Evolutionary conservation across 2,329 filamentous ascomycete species (phyloP).

Genomic region (Diaporthe citrichinensis): DNA sequence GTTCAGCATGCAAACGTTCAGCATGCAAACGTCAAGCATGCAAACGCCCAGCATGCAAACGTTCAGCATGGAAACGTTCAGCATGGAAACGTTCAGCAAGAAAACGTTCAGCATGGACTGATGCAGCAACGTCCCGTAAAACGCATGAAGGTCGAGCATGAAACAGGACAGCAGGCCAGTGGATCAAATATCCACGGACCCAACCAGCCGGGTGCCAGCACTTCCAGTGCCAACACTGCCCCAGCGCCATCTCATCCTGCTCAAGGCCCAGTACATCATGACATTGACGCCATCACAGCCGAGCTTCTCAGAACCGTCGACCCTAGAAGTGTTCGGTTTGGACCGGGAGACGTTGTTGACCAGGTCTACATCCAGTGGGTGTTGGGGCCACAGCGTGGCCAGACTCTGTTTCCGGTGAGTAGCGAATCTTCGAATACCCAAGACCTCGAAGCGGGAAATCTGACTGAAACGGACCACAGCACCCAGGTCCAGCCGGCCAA

Average conservation of each 20-base stretch:
- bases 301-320: not conserved
- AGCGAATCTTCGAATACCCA: not conserved
- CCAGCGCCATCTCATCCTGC: no score
- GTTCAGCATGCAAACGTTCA: not conserved
- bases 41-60: not conserved
- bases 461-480: not conserved
- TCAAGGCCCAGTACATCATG: not conserved
- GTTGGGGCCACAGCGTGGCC: no score
- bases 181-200: not conserved
- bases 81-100: not conserved
- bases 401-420: not conserved
- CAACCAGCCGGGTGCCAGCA: not conserved
- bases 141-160: not conserved
- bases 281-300: not conserved
- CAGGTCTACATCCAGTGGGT: not conserved
- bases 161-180: no score
- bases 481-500: accelerated
- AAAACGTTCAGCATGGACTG: no score
- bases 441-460: not conserved
- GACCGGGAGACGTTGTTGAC: not conserved
- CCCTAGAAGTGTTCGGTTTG: not conserved
- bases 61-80: not conserved
- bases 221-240: not conserved
- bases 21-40: not conserved
- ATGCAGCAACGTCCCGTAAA: not conserved